A percentile compares a stretch with the other conserved stretches of the same genome.
Evolutionary conservation across 495 filamentous ascomycete genomes (phyloP).

Genomic region (Physcia stellaris): DNA sequence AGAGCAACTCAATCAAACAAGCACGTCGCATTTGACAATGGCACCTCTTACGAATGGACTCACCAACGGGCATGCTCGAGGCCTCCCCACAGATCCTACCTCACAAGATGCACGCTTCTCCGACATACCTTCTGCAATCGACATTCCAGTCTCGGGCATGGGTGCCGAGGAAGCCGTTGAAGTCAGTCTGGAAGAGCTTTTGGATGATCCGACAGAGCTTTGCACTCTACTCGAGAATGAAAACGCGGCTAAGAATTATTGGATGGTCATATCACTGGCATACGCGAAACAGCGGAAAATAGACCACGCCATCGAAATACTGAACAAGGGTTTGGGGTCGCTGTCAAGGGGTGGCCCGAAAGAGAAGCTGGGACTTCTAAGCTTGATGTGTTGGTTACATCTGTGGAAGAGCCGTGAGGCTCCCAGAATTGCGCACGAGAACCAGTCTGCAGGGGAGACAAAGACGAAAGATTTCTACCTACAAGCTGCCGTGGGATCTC

Average conservation of each 20-base stretch:
- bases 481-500: constrained; percentile 70
- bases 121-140: constrained; percentile 77
- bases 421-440: constrained; percentile 58
- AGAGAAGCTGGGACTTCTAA: constrained; percentile 74
- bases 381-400: constrained; percentile 82
- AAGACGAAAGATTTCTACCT: constrained; percentile 89
- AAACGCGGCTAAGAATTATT: constrained; percentile 70
- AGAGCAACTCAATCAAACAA: too few relatives aligned
- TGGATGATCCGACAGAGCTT: constrained; percentile 90
- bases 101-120: constrained; percentile 50
- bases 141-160: constrained; percentile 71
- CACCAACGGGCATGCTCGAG: constrained; percentile 34
- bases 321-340: constrained; percentile 66
- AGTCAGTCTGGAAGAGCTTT: constrained; percentile 76
- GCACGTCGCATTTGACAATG: constrained; percentile 30
- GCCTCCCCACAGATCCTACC: constrained; percentile 14
- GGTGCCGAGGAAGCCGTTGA: constrained; percentile 77
- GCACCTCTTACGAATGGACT: constrained; percentile 39
- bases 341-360: constrained; percentile 57
- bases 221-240: constrained; percentile 91
- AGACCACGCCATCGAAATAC: constrained; percentile 87
- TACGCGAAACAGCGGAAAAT: constrained; percentile 91
- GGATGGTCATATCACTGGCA: constrained; percentile 93
- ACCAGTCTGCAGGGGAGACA: constrained; percentile 47
- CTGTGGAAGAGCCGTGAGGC: constrained; percentile 84